Percentiles rank a stretch among this genome's conserved stretches.
These are phyloP conservation scores for Candida ascalaphidarum DNA, from an alignment of 805 yeast species.

Conservation along the genomic window DNA sequence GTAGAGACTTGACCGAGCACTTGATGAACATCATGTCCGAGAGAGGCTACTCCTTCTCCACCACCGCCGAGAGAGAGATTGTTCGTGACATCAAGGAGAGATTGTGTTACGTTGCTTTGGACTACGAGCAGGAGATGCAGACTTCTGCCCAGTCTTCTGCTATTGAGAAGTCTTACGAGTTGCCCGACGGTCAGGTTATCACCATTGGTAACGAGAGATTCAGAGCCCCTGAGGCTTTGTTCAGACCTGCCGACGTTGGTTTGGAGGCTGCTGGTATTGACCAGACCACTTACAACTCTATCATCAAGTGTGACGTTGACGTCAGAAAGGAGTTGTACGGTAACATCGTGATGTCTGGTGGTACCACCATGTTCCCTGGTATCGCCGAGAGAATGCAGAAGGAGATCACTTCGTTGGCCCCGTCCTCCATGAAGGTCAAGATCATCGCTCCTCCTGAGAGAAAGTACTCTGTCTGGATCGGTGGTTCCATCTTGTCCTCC, in stretches of 20 bases:
- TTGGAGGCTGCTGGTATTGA: constrained; percentile 98
- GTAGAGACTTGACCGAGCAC: constrained; percentile 99
- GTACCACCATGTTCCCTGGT: constrained; percentile 99
- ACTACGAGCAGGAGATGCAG: constrained; percentile 99
- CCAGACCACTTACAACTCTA: constrained; percentile 91
- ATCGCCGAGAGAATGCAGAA: constrained; percentile 99
- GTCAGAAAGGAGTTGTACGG: constrained; percentile 98
- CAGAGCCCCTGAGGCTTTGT: constrained; percentile 99
- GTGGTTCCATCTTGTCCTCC: constrained; percentile 99
- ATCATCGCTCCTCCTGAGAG: constrained; percentile 99
- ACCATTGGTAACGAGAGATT: constrained; percentile 99
- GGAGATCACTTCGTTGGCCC: constrained; percentile 99
- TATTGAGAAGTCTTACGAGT: constrained; percentile 97
- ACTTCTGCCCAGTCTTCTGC: constrained; percentile 97
- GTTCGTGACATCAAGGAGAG: constrained; percentile 94
- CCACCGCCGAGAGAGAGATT: constrained; percentile 98
- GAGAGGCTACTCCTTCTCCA: constrained; percentile 98
- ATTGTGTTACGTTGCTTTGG: constrained; percentile 97
- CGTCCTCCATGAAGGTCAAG: constrained; percentile 99
- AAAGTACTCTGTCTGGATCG: constrained; percentile 99
- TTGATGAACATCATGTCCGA: constrained; percentile 97
- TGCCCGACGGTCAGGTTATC: constrained; percentile 99
- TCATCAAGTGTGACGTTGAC: constrained; percentile 98
- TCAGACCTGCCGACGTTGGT: constrained; percentile 92
- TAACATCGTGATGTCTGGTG: constrained; percentile 99